Evolutionary conservation across 2,329 filamentous ascomycete species (phyloP).

Genomic region (Fusarium cicatricum): DNA sequence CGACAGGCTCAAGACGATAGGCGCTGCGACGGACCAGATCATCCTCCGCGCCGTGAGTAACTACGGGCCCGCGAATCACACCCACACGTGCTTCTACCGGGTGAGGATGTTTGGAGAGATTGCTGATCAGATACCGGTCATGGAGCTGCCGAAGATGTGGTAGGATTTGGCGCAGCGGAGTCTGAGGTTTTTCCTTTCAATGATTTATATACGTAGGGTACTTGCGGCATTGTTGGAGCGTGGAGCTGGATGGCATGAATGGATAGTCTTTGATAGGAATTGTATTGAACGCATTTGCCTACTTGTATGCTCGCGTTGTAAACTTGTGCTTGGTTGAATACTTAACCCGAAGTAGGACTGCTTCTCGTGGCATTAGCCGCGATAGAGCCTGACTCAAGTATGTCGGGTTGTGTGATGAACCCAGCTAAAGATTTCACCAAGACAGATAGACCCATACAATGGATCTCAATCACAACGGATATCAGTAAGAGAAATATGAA

Average conservation of each 20-base stretch:
- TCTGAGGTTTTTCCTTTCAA: constrained; percentile 13
- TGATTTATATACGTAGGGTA: constrained; percentile 22
- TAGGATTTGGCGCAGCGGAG: constrained; percentile 1
- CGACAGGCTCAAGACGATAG: constrained; percentile 57
- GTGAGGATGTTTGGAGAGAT: constrained; percentile 61
- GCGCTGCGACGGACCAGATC: constrained; percentile 59
- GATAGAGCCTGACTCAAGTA: background rate
- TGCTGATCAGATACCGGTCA: background rate
- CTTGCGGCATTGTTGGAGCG: constrained; percentile 18
- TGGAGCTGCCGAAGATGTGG: constrained; percentile 7
- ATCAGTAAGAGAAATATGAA: constrained; percentile 15
- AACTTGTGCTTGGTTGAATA: background rate
- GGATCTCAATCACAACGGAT: no score
- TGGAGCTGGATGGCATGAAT: constrained; percentile 29
- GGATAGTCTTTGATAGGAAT: constrained; percentile 16
- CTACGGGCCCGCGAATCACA: constrained; percentile 63
- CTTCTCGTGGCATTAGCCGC: background rate
- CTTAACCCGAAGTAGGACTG: background rate
- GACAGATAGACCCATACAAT: no score
- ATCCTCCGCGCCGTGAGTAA: constrained; percentile 66
- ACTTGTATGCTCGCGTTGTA: background rate
- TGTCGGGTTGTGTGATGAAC: background rate
- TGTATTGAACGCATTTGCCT: constrained; percentile 3
- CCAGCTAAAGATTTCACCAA: background rate
- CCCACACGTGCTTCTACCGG: constrained; percentile 73